Base-by-base conservation (phyloP, 768 basidiomycete species). In the Trametes cingulata region DNA sequence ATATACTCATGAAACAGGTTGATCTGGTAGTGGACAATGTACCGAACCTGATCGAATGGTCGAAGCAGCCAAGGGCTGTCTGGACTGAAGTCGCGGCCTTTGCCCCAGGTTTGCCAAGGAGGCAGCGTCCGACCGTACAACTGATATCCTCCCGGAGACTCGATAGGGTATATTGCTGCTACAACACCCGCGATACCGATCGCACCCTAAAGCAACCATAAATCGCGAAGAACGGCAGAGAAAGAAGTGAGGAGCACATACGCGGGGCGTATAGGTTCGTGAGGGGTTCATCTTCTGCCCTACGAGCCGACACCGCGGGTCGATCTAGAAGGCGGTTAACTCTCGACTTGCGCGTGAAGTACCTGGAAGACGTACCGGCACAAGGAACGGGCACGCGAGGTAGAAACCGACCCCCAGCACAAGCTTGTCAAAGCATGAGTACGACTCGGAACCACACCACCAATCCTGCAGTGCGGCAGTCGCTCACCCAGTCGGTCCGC, bases 241-340 rank as follows among this genome's bases (percentile, higher is more conserved):
- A 5, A 20, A 9, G 22, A 45, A 5, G 49, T 8, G 17, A 19
- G 24, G 50, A 20, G 29, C 12, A 19, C 77, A 41, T 67, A 84
- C 85, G 40, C 81, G 75, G 9, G 86, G 84, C 0, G 88, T 90
- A 60, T 76, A 85, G 0, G 85, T 86, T 8, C 87, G 74, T 0
- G 86, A 86, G 0, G 87, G 88, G 56, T 90, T 90, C 84, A 88
- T 88, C 70, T 90, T 90, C 60, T 88, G 87, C 0, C 83, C 85
- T 6, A 85, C 77, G 0, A 90, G 69, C 37, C 86, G 75, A 58
- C 80, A 82, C 29, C 83, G 74, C 8, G 82, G 83, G 65, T 85
- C 84, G 17, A 86, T 77, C 83, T 85, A 58, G 14, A 27, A 3
- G 41, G 27, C 17, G 24, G 3, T 20, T 1, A 27, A 6, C 10